Base-by-base conservation (phyloP, 2,329 filamentous ascomycete genomes). In the Pseudodiploospora longispora region DNA sequence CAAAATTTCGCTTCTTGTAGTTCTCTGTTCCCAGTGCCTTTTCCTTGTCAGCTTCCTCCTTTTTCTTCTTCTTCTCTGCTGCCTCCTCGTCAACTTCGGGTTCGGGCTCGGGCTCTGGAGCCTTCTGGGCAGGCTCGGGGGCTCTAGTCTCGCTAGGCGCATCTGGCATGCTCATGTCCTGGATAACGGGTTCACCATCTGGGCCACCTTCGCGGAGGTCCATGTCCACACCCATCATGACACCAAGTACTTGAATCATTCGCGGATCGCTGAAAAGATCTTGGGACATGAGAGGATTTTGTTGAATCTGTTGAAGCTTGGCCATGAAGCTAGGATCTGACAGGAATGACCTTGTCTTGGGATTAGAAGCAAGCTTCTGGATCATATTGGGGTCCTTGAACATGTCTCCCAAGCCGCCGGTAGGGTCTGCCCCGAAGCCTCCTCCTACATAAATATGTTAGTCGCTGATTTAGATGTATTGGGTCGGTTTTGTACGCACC, bases 1-100 rank as follows among this genome's bases (percentile, higher is more conserved):
- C 93, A 55, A 98, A 96, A 62, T 96, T 83, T 55, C 88, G 84
- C 79, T 97, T 97, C 83, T 98, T 98, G 77, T 98, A 98, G 65
- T 84, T 83, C 56, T 93, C 88, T 10, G 91, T 98, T 46, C 93
- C 93, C 46, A 94, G 74, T 30, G 83, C 86, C 80, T 98, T 98
- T 69, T 96, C 86, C 63, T 89, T 87, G 57, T 98, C 93, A 37
- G 90, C 93, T 51, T 85, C 87, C 59, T 84, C 87, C 74, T 97
- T 95, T 35, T 88, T 87, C 73, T 93, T 87, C 69, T 86, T 86
- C 68, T 90, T 89, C 49, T 85, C 86, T 44, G 81, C 63, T 1
- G 83, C 77, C 64, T 97, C 93, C 59, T 95, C 89, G 53, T 95
- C 88, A 59, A 87, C 73, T 34, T 78, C 75, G 27, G 42, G 41